A percentile compares a stretch with the other conserved stretches of the same genome.
phyloP scores from a whole-genome alignment of 805 yeast species.

The Komagataella kurtzmanii region DNA sequence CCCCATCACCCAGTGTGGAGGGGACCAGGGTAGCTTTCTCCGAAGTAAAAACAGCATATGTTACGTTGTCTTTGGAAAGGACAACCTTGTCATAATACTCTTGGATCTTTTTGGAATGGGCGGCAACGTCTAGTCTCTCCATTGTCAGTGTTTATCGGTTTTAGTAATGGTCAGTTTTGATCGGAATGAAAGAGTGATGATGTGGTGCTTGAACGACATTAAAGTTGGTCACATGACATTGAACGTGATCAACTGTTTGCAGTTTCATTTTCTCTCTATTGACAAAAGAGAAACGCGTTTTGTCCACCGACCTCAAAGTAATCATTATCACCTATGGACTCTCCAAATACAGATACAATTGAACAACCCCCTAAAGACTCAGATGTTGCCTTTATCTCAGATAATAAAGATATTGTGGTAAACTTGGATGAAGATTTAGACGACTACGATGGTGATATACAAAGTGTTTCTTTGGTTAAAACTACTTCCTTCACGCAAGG shows the following conservation, averaged over 20 bases:
- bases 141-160: conserved; percentile 12
- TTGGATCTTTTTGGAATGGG: conserved; percentile 66
- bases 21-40: conserved; percentile 38
- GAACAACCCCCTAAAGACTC: background rate
- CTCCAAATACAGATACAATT: background rate
- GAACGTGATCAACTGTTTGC: background rate
- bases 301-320: background rate
- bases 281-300: background rate
- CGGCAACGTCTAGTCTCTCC: conserved; percentile 47
- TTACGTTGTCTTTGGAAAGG: conserved; percentile 52
- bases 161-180: background rate
- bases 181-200: background rate
- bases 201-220: background rate
- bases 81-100: conserved; percentile 68
- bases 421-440: background rate
- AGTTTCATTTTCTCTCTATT: background rate
- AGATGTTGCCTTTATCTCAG: background rate
- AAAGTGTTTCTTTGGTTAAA: background rate
- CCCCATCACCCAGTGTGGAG: conserved; percentile 42
- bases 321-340: background rate
- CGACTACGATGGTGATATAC: background rate
- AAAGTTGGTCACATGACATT: background rate
- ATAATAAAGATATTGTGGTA: background rate
- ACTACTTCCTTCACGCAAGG: background rate
- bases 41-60: conserved; percentile 77